A percentile compares a stretch with the other conserved stretches of the same genome.
These are phyloP conservation scores for Diaporthe sp. DNA, from an alignment of 2,329 filamentous ascomycete species.

Conservation along the genomic window DNA sequence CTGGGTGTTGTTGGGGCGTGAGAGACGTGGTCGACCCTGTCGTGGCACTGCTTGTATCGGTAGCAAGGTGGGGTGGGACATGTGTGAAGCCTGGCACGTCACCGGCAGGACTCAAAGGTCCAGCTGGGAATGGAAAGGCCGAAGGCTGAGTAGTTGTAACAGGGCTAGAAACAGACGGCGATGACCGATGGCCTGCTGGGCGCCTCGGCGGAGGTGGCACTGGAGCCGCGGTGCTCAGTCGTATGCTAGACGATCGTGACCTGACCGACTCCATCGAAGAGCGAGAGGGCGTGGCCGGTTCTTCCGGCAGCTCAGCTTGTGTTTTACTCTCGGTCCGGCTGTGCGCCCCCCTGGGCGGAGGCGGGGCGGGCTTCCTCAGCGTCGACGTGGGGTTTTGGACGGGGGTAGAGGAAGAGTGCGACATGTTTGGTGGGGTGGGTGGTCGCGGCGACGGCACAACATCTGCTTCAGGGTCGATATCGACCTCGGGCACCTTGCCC, in stretches of 20 bases:
- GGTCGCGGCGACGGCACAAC: slow-evolving; percentile 51
- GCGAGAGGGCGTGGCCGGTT: slow-evolving; percentile 53
- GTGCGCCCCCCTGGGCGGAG: slow-evolving; percentile 66
- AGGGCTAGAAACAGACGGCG: slow-evolving; percentile 34
- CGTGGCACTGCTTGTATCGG: slow-evolving; percentile 29
- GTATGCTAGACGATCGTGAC: slow-evolving; percentile 61
- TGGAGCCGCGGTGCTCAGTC: slow-evolving; percentile 58
- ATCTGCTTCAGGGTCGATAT: slow-evolving; percentile 46
- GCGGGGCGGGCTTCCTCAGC: slow-evolving; percentile 59
- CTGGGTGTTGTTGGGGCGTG: slow-evolving; percentile 40
- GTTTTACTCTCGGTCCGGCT: slow-evolving; percentile 60
- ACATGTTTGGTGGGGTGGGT: slow-evolving; percentile 56
- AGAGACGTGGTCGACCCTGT: slow-evolving; percentile 42
- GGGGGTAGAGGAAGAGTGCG: slow-evolving; percentile 50
- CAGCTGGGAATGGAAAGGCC: slow-evolving; percentile 47
- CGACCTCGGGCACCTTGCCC: slow-evolving; percentile 63
- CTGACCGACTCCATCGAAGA: slow-evolving; percentile 65
- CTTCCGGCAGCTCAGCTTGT: slow-evolving; percentile 52
- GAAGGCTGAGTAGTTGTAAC: neutral
- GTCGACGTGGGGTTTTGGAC: slow-evolving; percentile 49
- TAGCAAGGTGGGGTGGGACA: slow-evolving; percentile 37
- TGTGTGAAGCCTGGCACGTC: slow-evolving; percentile 39
- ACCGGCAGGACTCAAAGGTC: neutral
- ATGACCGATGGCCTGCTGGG: slow-evolving; percentile 50
- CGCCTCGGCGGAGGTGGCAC: slow-evolving; percentile 70